Percentiles rank a stretch among this genome's conserved stretches.
phyloP scores from a whole-genome alignment of 352 stramenopile species.

The Phytophthora europaea region DNA sequence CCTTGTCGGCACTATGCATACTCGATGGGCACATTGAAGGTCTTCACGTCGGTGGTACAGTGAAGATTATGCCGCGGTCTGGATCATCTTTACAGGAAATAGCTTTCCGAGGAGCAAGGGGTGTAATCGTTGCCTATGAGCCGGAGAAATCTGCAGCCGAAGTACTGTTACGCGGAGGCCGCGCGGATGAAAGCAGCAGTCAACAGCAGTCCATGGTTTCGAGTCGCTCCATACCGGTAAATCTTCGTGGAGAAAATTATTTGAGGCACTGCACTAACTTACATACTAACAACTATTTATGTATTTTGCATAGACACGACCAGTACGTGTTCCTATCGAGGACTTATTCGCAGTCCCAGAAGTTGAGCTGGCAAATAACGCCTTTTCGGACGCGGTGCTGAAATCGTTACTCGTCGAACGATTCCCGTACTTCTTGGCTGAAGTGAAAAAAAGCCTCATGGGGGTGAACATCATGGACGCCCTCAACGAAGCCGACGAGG shows the following conservation, averaged over 20 bases:
- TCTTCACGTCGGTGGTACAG: slow-evolving; percentile 79
- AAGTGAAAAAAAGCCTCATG: slow-evolving; percentile 80
- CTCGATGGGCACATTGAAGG: slow-evolving; percentile 89
- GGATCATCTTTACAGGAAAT: slow-evolving; percentile 79
- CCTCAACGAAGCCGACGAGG: slow-evolving; percentile 45
- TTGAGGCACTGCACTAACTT: slow-evolving; percentile 4
- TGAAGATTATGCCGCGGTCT: slow-evolving; percentile 86
- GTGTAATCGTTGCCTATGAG: slow-evolving; percentile 84
- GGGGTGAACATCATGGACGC: slow-evolving; percentile 63
- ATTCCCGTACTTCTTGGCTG: slow-evolving; percentile 79
- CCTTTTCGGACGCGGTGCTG: slow-evolving; percentile 79
- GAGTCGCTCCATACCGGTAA: slow-evolving; percentile 57
- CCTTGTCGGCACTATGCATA: slow-evolving; percentile 82
- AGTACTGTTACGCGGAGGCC: slow-evolving; percentile 70
- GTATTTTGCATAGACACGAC: slow-evolving; percentile 58
- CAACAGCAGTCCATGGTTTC: slow-evolving; percentile 44
- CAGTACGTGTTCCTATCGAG: slow-evolving; percentile 85
- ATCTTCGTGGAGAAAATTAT: slow-evolving; percentile 11
- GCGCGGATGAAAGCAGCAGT: slow-evolving; percentile 43
- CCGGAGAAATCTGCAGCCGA: slow-evolving; percentile 85
- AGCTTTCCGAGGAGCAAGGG: slow-evolving; percentile 75
- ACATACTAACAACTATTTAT: slow-evolving; percentile 9
- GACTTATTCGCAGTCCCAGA: slow-evolving; percentile 84
- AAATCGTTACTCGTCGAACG: slow-evolving; percentile 74
- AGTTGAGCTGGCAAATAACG: slow-evolving; percentile 71